Evolutionary conservation across 192 early-diverging fungal species (phyloP).

Genomic region (Lunasporangiospora selenospora): DNA sequence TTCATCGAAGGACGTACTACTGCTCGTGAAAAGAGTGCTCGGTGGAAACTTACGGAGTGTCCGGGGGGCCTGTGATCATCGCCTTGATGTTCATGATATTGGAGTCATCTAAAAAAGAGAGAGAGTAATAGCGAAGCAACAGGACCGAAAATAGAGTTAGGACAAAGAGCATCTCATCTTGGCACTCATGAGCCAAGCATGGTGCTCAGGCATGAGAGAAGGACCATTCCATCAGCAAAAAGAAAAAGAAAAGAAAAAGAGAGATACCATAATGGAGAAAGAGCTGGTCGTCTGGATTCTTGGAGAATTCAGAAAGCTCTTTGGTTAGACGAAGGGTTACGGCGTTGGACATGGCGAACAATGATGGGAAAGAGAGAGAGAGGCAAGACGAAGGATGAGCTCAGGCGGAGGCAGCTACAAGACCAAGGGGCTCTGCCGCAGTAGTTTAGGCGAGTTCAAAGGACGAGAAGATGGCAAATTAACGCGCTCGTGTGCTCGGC

Average conservation of each 20-base stretch:
- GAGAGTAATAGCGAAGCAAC: not conserved
- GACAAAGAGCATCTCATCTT: too few relatives aligned
- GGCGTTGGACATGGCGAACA: slow-evolving; percentile 38
- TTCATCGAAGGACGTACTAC: too few relatives aligned
- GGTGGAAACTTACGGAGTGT: slow-evolving; percentile 67
- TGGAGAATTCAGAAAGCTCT: slow-evolving; percentile 43
- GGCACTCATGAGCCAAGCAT: too few relatives aligned
- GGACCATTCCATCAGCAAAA: not conserved
- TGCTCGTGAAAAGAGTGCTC: too few relatives aligned
- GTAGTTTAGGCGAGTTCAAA: too few relatives aligned
- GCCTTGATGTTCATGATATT: slow-evolving; percentile 71
- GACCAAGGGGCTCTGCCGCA: too few relatives aligned
- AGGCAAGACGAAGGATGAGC: too few relatives aligned
- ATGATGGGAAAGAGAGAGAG: too few relatives aligned
- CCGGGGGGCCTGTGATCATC: slow-evolving; percentile 63
- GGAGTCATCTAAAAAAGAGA: slow-evolving; percentile 47
- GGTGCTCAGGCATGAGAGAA: too few relatives aligned
- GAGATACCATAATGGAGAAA: slow-evolving; percentile 39
- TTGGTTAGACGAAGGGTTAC: slow-evolving; percentile 43
- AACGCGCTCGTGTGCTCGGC: too few relatives aligned
- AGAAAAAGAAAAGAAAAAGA: not conserved
- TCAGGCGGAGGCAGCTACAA: too few relatives aligned
- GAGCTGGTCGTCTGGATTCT: slow-evolving; percentile 46
- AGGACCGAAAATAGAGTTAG: not conserved
- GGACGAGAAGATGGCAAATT: too few relatives aligned